Evolutionary conservation across 163 green algal species (phyloP).

Genomic region (Picocystis sp.): DNA sequence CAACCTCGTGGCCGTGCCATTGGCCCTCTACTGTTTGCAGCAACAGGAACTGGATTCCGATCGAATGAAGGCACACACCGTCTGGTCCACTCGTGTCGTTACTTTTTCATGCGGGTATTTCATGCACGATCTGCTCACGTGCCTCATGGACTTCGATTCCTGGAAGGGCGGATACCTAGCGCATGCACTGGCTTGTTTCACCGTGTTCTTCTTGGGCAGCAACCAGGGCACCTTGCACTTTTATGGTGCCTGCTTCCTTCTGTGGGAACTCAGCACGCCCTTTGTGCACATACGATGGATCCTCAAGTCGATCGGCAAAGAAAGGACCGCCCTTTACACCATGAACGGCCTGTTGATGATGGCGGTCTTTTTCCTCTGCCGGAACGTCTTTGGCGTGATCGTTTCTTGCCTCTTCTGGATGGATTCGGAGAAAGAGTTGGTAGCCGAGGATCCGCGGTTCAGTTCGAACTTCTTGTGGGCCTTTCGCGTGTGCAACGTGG

Average conservation of each 20-base stretch:
- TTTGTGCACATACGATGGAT: constrained; percentile 37
- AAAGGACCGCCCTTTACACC: constrained; percentile 20
- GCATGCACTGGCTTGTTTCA: constrained; percentile 29
- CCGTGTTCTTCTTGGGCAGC: constrained; percentile 21
- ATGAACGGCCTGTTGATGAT: constrained; percentile 28
- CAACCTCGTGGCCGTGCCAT: too few species aligned
- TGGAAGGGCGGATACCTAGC: constrained; percentile 15
- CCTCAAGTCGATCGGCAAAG: constrained; percentile 17
- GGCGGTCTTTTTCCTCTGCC: constrained; percentile 26
- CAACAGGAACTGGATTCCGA: too few species aligned
- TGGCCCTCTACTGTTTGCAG: too few species aligned
- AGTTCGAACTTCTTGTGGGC: constrained; percentile 12
- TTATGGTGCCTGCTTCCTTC: constrained; percentile 29
- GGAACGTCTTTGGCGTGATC: constrained; percentile 23
- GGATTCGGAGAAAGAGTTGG: constrained; percentile 6
- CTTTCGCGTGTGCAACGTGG: constrained; percentile 1
- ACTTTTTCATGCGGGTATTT: constrained; percentile 12
- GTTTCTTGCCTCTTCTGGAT: neutral
- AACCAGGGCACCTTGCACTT: constrained; percentile 24
- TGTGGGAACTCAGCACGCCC: constrained; percentile 36
- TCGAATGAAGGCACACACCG: too few species aligned
- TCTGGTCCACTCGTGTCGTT: too few species aligned
- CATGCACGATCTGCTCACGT: constrained; percentile 11
- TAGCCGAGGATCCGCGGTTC: constrained; percentile 6
- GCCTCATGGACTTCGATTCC: constrained; percentile 6